These are phyloP conservation scores for Suillus hirtellus DNA, from an alignment of 768 basidiomycete species.

Conservation along the genomic window DNA sequence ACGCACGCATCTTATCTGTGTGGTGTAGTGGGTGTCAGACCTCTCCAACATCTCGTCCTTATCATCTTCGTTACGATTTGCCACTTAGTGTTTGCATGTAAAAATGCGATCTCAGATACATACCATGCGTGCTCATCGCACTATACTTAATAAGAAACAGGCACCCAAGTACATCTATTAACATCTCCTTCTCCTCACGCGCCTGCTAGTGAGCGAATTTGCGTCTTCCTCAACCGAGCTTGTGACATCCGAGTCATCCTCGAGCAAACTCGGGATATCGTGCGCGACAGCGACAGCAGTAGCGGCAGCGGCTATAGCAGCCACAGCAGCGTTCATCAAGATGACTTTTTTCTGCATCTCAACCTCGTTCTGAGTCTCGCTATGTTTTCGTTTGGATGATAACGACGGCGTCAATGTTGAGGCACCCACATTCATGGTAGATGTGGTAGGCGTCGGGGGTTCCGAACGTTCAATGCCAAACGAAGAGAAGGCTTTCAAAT, in stretches of 20 bases:
- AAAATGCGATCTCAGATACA: not conserved
- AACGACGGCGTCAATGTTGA: not conserved
- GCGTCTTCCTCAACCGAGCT: not conserved
- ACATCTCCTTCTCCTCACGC: not conserved
- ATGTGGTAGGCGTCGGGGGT: not conserved
- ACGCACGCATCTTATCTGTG: conserved; percentile 46
- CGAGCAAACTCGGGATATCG: not conserved
- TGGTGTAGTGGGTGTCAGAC: conserved; percentile 66
- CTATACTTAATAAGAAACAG: not conserved
- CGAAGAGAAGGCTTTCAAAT: conserved; percentile 64
- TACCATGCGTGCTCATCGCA: not conserved
- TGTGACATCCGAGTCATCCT: not conserved
- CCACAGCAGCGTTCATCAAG: not conserved
- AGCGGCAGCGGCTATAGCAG: not conserved
- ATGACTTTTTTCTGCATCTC: not conserved
- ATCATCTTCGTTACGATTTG: too few species aligned
- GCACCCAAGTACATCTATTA: not conserved
- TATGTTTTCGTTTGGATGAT: not conserved
- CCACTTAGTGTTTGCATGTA: not conserved
- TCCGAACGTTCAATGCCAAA: conserved; percentile 53
- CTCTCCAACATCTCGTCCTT: conserved; percentile 52
- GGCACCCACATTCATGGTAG: not conserved
- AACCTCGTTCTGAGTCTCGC: not conserved
- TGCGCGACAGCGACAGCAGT: not conserved
- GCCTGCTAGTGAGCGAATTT: not conserved